phyloP scores from a whole-genome alignment of 768 basidiomycete genomes.

The Serendipita sp. region DNA sequence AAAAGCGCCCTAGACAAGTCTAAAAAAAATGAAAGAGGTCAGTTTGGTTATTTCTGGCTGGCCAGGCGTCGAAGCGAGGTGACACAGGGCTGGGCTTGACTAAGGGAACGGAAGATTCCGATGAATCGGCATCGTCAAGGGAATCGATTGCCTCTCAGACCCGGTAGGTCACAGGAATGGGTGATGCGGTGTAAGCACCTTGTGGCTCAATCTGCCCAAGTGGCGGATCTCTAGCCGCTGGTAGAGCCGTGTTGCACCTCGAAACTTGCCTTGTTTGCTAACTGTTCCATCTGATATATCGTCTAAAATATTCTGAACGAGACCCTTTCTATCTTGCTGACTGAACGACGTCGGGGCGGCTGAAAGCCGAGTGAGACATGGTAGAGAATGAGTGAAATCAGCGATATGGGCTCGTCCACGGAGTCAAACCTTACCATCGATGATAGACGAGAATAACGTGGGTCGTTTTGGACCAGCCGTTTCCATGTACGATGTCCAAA shows the following conservation, averaged over 20 bases:
- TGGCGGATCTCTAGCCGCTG: too few species aligned
- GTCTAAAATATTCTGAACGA: constrained; percentile 41
- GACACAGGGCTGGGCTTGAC: not conserved
- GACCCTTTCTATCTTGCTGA: constrained; percentile 30
- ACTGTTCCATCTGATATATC: constrained; percentile 32
- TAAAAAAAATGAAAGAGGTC: constrained; percentile 19
- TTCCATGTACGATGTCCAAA: constrained; percentile 5
- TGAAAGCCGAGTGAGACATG: constrained; percentile 13
- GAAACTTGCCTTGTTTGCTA: constrained; percentile 23
- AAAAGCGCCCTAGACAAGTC: constrained; percentile 53
- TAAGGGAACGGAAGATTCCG: not conserved
- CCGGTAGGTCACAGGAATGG: too few species aligned
- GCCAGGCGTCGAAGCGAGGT: not conserved
- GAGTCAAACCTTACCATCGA: not conserved
- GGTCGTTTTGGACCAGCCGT: not conserved
- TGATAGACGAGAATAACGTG: not conserved
- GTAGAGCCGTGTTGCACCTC: not conserved
- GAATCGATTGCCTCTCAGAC: not conserved
- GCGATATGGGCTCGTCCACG: too few species aligned
- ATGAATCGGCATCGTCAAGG: not conserved
- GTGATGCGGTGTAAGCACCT: constrained; percentile 6
- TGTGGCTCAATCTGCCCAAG: constrained; percentile 7
- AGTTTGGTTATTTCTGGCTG: not conserved
- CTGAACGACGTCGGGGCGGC: constrained; percentile 36
- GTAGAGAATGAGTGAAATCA: not conserved